A percentile compares a stretch with the other conserved stretches of the same genome.
Conservation (phyloP, 179 eudicot species). For the Dionaea muscipula region DNA sequence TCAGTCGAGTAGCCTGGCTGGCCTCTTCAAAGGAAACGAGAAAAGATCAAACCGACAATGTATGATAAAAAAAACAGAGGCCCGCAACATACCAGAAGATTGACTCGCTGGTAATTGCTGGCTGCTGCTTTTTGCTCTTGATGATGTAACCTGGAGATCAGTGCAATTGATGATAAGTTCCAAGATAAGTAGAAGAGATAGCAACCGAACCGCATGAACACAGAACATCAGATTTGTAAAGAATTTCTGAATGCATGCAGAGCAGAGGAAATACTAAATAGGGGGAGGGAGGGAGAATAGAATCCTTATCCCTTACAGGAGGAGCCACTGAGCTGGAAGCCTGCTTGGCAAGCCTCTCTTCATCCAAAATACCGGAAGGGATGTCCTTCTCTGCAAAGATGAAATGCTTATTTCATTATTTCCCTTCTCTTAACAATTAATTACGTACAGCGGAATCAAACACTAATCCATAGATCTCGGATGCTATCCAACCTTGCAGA, state of each 20-base stretch:
- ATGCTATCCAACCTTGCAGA: slow-evolving; percentile 45
- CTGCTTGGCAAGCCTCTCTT: slow-evolving; percentile 56
- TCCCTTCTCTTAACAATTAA: too few species aligned
- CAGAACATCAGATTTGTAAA: background rate
- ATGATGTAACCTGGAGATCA: slow-evolving; percentile 39
- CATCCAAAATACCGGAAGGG: slow-evolving; percentile 64
- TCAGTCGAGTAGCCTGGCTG: too few species aligned
- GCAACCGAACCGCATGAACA: background rate
- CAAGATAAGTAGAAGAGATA: too few species aligned
- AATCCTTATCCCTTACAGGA: slow-evolving; percentile 49
- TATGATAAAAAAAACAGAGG: background rate
- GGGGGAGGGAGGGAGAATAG: background rate
- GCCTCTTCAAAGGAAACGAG: too few species aligned
- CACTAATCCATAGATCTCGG: background rate
- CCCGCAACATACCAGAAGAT: slow-evolving; percentile 33
- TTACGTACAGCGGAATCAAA: too few species aligned
- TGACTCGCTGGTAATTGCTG: slow-evolving; percentile 33
- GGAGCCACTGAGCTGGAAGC: slow-evolving; percentile 69
- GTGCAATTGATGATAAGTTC: too few species aligned
- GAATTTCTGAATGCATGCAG: background rate
- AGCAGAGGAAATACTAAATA: background rate
- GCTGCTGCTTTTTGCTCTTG: slow-evolving; percentile 35
- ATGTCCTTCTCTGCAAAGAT: slow-evolving; percentile 74
- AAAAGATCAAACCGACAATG: too few species aligned
- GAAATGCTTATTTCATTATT: background rate